Conservation (phyloP, 331 rosid genomes). For the Erythrophleum ivorense region DNA sequence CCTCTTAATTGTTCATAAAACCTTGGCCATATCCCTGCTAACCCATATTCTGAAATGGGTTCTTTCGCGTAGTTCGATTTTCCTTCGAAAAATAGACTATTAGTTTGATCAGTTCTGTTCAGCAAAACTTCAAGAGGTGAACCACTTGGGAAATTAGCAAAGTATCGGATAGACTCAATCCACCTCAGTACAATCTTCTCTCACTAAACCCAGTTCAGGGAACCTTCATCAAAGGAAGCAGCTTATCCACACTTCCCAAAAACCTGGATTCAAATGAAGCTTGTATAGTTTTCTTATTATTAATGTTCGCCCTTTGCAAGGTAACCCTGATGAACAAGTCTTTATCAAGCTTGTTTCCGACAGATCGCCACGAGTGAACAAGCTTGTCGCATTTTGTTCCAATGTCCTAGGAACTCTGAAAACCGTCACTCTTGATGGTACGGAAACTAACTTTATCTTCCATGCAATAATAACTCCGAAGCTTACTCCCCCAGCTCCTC, state of each 20-base stretch:
- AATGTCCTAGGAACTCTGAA: slow-evolving; percentile 37
- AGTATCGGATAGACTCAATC: slow-evolving; percentile 41
- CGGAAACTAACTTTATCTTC: no score
- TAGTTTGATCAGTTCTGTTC: slow-evolving; percentile 31
- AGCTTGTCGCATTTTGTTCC: slow-evolving; percentile 48
- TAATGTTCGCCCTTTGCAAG: slow-evolving; percentile 16
- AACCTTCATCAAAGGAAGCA: slow-evolving; percentile 45
- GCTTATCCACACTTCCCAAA: slow-evolving; percentile 39
- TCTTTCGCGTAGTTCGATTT: slow-evolving; percentile 55
- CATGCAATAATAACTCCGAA: no score
- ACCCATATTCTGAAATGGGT: slow-evolving; percentile 45
- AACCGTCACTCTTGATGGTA: slow-evolving; percentile 49
- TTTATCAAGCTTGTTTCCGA: slow-evolving; percentile 44
- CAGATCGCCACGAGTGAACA: slow-evolving; percentile 48
- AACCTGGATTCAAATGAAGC: slow-evolving; percentile 43
- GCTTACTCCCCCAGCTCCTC: no score
- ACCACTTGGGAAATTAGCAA: slow-evolving; percentile 25
- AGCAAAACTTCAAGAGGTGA: slow-evolving; percentile 38
- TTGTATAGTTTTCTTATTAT: slow-evolving; percentile 1
- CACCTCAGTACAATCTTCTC: slow-evolving; percentile 48
- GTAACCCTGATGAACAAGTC: slow-evolving; percentile 30
- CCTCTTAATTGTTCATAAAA: no score
- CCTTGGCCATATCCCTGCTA: slow-evolving; percentile 54
- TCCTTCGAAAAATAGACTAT: slow-evolving; percentile 9
- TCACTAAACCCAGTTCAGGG: slow-evolving; percentile 46